These are phyloP conservation scores for Colletotrichum cuscutae DNA, from an alignment of 2,329 filamentous ascomycete genomes.

Conservation along the genomic window DNA sequence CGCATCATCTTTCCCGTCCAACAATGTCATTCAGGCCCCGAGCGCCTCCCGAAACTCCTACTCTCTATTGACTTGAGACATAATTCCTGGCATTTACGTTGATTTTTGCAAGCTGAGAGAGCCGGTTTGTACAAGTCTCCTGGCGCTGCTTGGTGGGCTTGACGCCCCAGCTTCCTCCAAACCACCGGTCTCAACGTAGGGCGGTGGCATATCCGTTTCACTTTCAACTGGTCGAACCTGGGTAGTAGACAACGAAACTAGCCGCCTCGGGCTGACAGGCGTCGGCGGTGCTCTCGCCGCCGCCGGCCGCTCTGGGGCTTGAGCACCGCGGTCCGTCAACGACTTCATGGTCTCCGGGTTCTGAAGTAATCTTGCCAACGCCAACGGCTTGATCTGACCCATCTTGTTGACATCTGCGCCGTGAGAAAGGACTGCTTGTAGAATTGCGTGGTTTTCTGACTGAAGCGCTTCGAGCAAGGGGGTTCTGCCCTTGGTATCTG, in stretches of 20 bases:
- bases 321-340: conserved; percentile 25
- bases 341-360: conserved; percentile 23
- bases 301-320: background rate
- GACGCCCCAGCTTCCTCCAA: background rate
- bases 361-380: conserved; percentile 13
- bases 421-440: conserved; percentile 30
- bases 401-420: conserved; percentile 36
- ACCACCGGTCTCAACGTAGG: background rate
- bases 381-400: conserved; percentile 20
- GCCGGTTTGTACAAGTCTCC: background rate
- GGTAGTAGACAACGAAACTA: background rate
- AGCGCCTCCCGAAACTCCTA: background rate
- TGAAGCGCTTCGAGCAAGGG: conserved; percentile 40
- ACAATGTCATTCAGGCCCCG: background rate
- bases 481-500: conserved; percentile 27
- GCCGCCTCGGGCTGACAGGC: background rate
- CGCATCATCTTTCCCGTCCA: background rate
- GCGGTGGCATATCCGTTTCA: conserved; percentile 2
- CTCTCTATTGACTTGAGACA: background rate
- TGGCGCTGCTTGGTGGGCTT: background rate
- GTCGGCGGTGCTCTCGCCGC: background rate
- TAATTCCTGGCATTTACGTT: background rate
- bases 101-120: background rate
- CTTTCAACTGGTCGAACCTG: background rate
- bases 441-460: conserved; percentile 21